Base-by-base conservation (phyloP, 495 filamentous ascomycete species). In the Parmelia sp. region DNA sequence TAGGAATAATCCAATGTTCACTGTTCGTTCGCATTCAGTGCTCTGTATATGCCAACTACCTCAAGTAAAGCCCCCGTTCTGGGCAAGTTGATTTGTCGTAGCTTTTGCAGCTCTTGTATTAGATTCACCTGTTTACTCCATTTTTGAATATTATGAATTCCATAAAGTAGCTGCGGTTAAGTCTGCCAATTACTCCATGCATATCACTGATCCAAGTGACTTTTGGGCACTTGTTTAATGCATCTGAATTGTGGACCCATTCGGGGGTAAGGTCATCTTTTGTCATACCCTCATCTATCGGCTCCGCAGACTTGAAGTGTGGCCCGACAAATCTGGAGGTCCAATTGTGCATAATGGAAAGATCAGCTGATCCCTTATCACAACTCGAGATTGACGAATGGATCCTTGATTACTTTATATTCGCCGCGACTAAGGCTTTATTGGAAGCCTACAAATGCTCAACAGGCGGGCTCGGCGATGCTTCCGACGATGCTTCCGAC, bases 381-480 rank as follows among this genome's bases (percentile, higher is more conserved):
- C 65, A 66, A 45, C 59, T 69, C 14, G 79, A 82, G 2, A 78
- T 84, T 21, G 76, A 86, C 62, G 63, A 77, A 39, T 72, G 81
- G 68, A 82, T 83, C n/a, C 71, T 83, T 31, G 83, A 86, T 65
- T 84, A 85, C 65, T 65, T 84, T 15, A 61, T 78, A n/a, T 79
- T 78, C 69, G 71, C 74, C 25, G 71, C 80, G 17, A 76, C 76
- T 25, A 66, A 75, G 23, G 66, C 63, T n/a, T 63, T 75, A 14
- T 56, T 82, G 49, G 44, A 58, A 21, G 64, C 63, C 39, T 61
- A 53, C 39, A 49, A 61, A 36, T 29, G 59, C 33, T 9, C 33
- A 4, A 29, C 58, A 12, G 49, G 9, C 19, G 40, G 15, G 51
- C 33, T 23, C 21, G 29, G 23, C n/a, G 14, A 58, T 55, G 62